These are phyloP conservation scores for Suillus weaverae DNA, from an alignment of 768 basidiomycete species.

Conservation along the genomic window DNA sequence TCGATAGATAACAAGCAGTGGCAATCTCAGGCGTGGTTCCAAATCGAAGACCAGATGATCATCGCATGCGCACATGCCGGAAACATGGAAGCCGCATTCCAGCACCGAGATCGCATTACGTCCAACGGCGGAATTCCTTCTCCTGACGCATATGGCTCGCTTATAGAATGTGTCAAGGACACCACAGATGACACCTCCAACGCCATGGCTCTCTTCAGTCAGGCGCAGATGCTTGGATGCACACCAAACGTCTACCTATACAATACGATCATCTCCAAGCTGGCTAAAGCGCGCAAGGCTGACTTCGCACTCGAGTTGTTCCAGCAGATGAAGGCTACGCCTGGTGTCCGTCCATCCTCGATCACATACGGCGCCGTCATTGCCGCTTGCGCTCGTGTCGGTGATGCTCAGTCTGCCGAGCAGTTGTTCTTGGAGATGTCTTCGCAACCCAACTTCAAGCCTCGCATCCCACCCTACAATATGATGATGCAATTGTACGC, in stretches of 20 bases:
- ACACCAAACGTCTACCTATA: constrained; percentile 84
- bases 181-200: constrained; percentile 95
- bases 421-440: constrained; percentile 86
- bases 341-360: constrained; percentile 62
- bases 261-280: constrained; percentile 96
- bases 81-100: constrained; percentile 74
- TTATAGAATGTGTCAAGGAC: constrained; percentile 85
- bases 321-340: constrained; percentile 72
- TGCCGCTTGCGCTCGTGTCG: constrained; percentile 90
- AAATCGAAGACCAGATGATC: constrained; percentile 87
- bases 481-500: constrained; percentile 98
- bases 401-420: constrained; percentile 82
- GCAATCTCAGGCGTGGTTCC: constrained; percentile 67
- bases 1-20: constrained; percentile 42
- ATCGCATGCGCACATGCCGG: constrained; percentile 82
- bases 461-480: constrained; percentile 94
- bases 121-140: constrained; percentile 75
- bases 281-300: constrained; percentile 92
- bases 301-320: constrained; percentile 88
- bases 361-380: constrained; percentile 97
- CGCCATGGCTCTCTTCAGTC: constrained; percentile 80
- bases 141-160: constrained; percentile 88
- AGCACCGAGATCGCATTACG: constrained; percentile 77
- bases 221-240: constrained; percentile 70
- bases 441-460: constrained; percentile 67